Base-by-base conservation (phyloP, 2,329 filamentous ascomycete species). In the Paraconiothyrium brasiliense region DNA sequence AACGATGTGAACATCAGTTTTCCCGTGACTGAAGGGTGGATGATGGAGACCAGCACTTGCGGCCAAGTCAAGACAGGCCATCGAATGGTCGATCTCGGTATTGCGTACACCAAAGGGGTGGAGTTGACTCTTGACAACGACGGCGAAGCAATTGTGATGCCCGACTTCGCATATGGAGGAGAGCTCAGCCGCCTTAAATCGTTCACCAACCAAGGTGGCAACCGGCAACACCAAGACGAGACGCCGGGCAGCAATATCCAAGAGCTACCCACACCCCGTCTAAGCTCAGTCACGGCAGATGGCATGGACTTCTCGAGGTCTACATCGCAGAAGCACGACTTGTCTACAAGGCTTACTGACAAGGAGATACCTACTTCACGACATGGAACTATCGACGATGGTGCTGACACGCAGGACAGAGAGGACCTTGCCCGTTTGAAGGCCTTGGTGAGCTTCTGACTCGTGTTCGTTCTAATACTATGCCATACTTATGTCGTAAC, bases 61-160 rank as follows among this genome's bases (percentile, higher is more conserved):
- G 71, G 77, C 51, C 49, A 62, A 34, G 76, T 82, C 62, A 67
- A 77, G 30, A 76, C 78, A 22, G 75, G 75, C 43, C 79, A 72
- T 61, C 81, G 83, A 69, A 72, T 69, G 79, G 59, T 62, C 16
- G 27, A 39, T 8, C 54, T 65, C 13, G 46, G 52, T 46, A 73
- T 80, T 13, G 66, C 65, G 72, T 76, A 49, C 75, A 74, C 52
- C 10, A 55, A 54, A 34, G 46, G 34, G 13, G 37, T 30, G 27
- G 27, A 30, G 27, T 30, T 20, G 10, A 14, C 22, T 5, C 50
- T 22, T 8, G 20, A 22, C 8, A n/a, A 61, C 24, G 35, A 39
- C 3, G 35, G 34, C 8, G 57, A 57, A 16, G 51, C 34, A 34
- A 52, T 43, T 34, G 47, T 51, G 7, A 54, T 58, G 37, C 41